Evolutionary conservation across 148 eudicot species (phyloP).

Genomic region (Agrostemma githago): DNA sequence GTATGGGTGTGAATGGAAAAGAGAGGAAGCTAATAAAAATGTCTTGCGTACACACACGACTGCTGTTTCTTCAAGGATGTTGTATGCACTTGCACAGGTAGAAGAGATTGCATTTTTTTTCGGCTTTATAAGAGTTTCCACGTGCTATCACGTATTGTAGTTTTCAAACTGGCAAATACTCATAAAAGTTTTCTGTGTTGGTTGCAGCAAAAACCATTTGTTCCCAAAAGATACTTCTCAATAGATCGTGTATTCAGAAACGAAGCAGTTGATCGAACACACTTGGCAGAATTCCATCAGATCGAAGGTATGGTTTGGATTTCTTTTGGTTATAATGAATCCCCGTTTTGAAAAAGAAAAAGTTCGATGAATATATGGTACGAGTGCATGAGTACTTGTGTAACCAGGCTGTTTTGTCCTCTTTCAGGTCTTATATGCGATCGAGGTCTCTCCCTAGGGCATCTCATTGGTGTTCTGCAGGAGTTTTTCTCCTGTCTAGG

Average conservation of each 20-base stretch:
- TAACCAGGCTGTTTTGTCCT: constrained; percentile 5
- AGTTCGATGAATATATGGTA: neutral
- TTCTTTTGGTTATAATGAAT: neutral
- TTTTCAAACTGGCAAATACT: neutral
- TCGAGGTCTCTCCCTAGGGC: constrained; percentile 86
- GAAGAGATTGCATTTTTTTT: neutral
- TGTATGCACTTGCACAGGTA: constrained; percentile 86
- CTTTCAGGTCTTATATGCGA: constrained; percentile 81
- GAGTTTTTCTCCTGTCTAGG: constrained; percentile 89
- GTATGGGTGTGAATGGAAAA: constrained; percentile 92
- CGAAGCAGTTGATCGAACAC: constrained; percentile 98
- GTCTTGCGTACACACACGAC: constrained; percentile 95
- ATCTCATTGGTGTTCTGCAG: constrained; percentile 83
- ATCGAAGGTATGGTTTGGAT: constrained; percentile 60
- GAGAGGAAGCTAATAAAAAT: constrained; percentile 87
- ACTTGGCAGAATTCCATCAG: constrained; percentile 95
- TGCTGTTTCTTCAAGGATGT: constrained; percentile 97
- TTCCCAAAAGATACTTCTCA: constrained; percentile 77
- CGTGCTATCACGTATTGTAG: neutral
- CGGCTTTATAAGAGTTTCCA: neutral
- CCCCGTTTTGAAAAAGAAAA: neutral
- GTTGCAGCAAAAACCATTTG: constrained; percentile 57
- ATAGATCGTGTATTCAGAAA: constrained; percentile 97
- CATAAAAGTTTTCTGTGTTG: constrained; percentile 6
- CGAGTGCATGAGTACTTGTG: neutral